Base-by-base conservation (phyloP, 1,284 basidiomycete genomes). In the Neotropicomus parvogracilis region DNA sequence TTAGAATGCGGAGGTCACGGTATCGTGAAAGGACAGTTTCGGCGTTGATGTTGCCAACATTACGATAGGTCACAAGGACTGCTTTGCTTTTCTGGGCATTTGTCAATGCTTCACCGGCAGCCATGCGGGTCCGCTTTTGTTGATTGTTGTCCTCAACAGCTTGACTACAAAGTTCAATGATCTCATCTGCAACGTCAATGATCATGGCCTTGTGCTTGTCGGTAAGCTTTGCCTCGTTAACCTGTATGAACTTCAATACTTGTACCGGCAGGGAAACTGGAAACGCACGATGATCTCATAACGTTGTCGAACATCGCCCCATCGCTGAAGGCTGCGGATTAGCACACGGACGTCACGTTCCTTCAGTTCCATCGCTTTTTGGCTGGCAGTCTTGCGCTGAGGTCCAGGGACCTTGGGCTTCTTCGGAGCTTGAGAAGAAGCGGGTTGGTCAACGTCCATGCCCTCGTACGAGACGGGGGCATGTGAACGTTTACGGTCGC, bases 261-360 rank as follows among this genome's bases (percentile, higher is more conserved):
- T 45, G 20, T 48, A 11, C 24, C 51, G 13, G 9, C 17, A 17
- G 43, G 46, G 46, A 55, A 47, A 33, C 51, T 28, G 40, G 37
- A 21, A 42, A 29, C 87, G 67, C 66, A 92, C 94, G 60, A 99
- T 97, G 48, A 88, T 78, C 50, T 97, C 93, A 70, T 95, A 97
- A 40, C 95, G 88, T 59, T 90, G 86, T 44, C 93, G 83, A 54
- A 99, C 92, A 67, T 99, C 95, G 26, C 97, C 97, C 94, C 95
- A 99, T 49, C 94, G 88, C 64, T 97, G 94, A 58, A 99, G 77
- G 64, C 93, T 95, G 55, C 95, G 83, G 54, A 98, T 92, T 35
- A 99, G 79, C 35, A 95, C 93, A 55, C 97, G 93, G 29, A 98
- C 83, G 66, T 99, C 97, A 40, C 95, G 85, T 67, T 98, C 95